Base-by-base conservation (phyloP, 2,329 filamentous ascomycete species). In the Diaporthe sp. region DNA sequence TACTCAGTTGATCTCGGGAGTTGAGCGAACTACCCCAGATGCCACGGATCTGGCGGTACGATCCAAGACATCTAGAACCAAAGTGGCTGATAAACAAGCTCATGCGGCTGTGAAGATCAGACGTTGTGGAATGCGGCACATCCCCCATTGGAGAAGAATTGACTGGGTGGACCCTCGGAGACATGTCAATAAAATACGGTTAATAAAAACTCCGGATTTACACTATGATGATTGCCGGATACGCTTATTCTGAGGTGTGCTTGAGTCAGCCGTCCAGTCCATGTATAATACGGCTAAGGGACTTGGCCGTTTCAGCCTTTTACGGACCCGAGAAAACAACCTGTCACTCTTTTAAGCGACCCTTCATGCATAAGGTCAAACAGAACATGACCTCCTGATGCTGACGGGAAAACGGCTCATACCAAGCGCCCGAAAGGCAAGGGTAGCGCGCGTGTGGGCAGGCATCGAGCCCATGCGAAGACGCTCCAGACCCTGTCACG, bases 231-330 rank as follows among this genome's bases (percentile, higher is more conserved):
- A 25, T 12, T 68, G 63, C 63, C 31, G 22, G 39, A 37, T 17
- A 37, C 42, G 20, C 63, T 22, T 34, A 34, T 28, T 51, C 28
- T 37, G 63, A 44, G 44, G 22, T 6, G 2, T 15, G 42, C 63
- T 51, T 8, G 63, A 53, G 63, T 68, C 63, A 68, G 44, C 31
- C 31, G 47, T 53, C 44, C 2, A 68, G 31, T 53, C 4, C 25
- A 17, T 25, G 13, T n/a, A 37, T 28, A 22, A 22, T 53, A 31
- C 9, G 34, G 47, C 47, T 53, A 25, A 68, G 47, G 65, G 65
- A 28, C 65, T 68, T 39, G 47, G 65, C 63, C 63, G 63, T 68
- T 68, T 68, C 63, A 68, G 63, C 63, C 47, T 12, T 51, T 51
- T 51, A 37, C 22, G 22, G 44, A 47, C 20, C 31, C 28, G 10